These are phyloP conservation scores for Rosa lucieae DNA, from an alignment of 306 rosid species.

Conservation along the genomic window DNA sequence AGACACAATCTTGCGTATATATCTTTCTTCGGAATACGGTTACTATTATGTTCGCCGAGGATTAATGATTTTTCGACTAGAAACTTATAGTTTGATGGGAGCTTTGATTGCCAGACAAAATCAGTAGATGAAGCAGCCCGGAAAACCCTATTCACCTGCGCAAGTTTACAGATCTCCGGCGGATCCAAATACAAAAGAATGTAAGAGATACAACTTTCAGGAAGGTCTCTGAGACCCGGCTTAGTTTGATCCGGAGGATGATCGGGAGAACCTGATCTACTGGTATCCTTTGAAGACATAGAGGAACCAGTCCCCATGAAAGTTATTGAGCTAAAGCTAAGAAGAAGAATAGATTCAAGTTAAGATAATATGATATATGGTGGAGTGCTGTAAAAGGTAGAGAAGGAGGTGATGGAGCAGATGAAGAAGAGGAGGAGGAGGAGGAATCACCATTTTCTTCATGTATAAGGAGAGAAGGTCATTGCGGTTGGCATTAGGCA, in stretches of 20 bases:
- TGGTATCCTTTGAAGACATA: not conserved
- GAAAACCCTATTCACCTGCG: constrained; percentile 50
- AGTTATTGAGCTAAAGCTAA: not conserved
- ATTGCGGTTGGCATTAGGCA: not conserved
- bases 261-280: constrained; percentile 12
- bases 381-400: constrained; percentile 20
- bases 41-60: constrained; percentile 16
- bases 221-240: constrained; percentile 57
- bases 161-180: constrained; percentile 68
- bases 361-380: constrained; percentile 5
- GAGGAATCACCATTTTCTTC: constrained; percentile 32
- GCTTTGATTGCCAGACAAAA: constrained; percentile 71
- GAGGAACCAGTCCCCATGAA: constrained; percentile 67
- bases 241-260: constrained; percentile 4
- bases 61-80: constrained; percentile 29
- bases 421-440: constrained; percentile 24
- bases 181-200: constrained; percentile 58
- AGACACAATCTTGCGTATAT: constrained; percentile 55
- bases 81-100: constrained; percentile 51
- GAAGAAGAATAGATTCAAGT: not conserved
- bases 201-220: constrained; percentile 65
- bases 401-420: constrained; percentile 36
- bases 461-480: constrained; percentile 11
- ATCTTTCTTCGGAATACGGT: constrained; percentile 44
- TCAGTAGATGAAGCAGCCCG: constrained; percentile 68